These are phyloP conservation scores for Psilocybe cyanescens DNA, from an alignment of 768 basidiomycete genomes.

Conservation along the genomic window DNA sequence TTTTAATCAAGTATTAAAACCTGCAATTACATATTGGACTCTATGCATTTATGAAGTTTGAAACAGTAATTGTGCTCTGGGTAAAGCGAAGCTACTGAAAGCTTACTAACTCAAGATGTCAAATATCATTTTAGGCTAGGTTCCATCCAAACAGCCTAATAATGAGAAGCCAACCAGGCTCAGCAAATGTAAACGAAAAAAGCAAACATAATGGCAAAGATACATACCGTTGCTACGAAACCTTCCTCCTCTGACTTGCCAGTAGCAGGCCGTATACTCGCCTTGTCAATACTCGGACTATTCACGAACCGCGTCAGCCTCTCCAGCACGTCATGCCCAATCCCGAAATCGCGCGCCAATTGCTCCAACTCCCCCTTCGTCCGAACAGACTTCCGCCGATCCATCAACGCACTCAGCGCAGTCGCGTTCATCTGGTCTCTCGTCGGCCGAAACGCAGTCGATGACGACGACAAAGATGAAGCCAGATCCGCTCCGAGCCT, in stretches of 20 bases:
- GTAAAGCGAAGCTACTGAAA: neutral
- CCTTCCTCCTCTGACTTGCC: conserved; percentile 62
- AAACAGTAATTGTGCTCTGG: neutral
- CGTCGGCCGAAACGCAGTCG: conserved; percentile 36
- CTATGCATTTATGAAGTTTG: neutral
- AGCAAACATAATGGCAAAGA: conserved; percentile 1
- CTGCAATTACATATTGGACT: conserved; percentile 1
- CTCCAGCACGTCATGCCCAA: conserved; percentile 58
- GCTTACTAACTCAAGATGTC: neutral
- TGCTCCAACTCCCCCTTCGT: conserved; percentile 45
- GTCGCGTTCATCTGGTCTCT: conserved; percentile 60
- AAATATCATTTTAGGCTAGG: conserved; percentile 28
- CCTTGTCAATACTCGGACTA: conserved; percentile 62
- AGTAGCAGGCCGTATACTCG: conserved; percentile 38
- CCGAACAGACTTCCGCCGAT: conserved; percentile 57
- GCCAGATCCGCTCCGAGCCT: conserved; percentile 46
- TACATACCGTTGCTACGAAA: conserved; percentile 52
- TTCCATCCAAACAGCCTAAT: conserved; percentile 50
- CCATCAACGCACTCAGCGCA: conserved; percentile 59
- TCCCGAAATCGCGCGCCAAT: conserved; percentile 56
- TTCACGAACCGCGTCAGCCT: conserved; percentile 60
- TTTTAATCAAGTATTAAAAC: neutral
- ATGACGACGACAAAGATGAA: conserved; percentile 24
- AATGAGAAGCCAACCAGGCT: neutral
- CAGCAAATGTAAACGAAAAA: neutral